Evolutionary conservation across 805 yeast species (phyloP).

Genomic region (Wickerhamiella azyma): DNA sequence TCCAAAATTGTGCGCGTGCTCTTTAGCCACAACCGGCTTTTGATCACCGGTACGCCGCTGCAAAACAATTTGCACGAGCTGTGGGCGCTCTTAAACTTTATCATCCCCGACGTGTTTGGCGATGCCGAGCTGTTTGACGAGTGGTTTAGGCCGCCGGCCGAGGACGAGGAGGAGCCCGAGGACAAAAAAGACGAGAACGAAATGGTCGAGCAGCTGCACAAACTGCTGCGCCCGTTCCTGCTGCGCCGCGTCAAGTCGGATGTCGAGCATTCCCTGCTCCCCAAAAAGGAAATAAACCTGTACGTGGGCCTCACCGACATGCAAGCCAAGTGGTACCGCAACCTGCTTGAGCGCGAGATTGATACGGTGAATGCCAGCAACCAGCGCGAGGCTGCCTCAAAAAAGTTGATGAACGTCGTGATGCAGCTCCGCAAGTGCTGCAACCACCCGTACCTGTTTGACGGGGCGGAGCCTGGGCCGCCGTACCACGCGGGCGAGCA

Average conservation of each 20-base stretch:
- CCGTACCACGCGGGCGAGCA: constrained; percentile 95
- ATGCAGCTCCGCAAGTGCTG: constrained; percentile 96
- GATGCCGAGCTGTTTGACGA: constrained; percentile 83
- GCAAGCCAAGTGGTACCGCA: constrained; percentile 87
- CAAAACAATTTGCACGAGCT: constrained; percentile 91
- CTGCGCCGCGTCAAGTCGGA: constrained; percentile 83
- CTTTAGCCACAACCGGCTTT: constrained; percentile 67
- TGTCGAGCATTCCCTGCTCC: constrained; percentile 80
- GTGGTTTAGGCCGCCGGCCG: constrained; percentile 42
- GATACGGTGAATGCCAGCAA: constrained; percentile 91
- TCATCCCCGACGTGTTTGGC: constrained; percentile 89
- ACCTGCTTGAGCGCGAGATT: constrained; percentile 75
- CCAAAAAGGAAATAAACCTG: constrained; percentile 77
- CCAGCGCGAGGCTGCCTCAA: constrained; percentile 61
- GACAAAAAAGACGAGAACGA: constrained; percentile 40
- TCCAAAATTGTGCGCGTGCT: constrained; percentile 84
- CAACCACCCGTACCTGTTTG: constrained; percentile 91
- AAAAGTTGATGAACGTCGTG: constrained; percentile 78
- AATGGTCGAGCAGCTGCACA: constrained; percentile 79
- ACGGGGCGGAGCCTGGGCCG: constrained; percentile 99
- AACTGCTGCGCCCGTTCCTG: constrained; percentile 73
- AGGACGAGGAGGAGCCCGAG: constrained; percentile 22
- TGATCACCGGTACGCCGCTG: constrained; percentile 92
- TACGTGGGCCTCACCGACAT: constrained; percentile 94
- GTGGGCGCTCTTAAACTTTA: constrained; percentile 86